These are phyloP conservation scores for Lyophyllum decastes DNA, from an alignment of 768 basidiomycete genomes.

Conservation along the genomic window DNA sequence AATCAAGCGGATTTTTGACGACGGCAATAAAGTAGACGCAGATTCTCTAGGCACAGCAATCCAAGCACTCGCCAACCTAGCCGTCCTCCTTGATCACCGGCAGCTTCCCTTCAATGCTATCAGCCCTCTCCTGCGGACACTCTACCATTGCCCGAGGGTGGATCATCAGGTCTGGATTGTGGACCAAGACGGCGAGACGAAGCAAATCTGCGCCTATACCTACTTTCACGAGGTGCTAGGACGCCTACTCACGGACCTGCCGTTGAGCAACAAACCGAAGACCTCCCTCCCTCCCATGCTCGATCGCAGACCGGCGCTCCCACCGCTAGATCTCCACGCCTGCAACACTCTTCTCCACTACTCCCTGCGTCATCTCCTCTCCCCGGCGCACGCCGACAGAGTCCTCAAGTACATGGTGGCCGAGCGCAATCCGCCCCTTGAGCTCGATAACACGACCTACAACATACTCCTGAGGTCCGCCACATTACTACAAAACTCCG, in stretches of 20 bases:
- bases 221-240: constrained; percentile 53
- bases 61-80: constrained; percentile 65
- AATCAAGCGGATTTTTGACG: constrained; percentile 34
- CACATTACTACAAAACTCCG: constrained; percentile 47
- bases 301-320: constrained; percentile 11
- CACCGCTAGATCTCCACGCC: constrained; percentile 20
- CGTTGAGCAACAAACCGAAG: constrained; percentile 7
- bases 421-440: constrained; percentile 38
- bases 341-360: constrained; percentile 72
- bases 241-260: constrained; percentile 38
- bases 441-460: constrained; percentile 51
- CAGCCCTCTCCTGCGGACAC: constrained; percentile 42
- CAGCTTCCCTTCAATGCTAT: constrained; percentile 48
- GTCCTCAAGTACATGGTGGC: constrained; percentile 59
- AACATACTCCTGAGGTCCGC: constrained; percentile 62
- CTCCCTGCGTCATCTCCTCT: constrained; percentile 59
- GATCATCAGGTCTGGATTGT: constrained; percentile 40
- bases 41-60: constrained; percentile 36
- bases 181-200: constrained; percentile 22
- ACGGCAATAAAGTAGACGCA: constrained; percentile 20
- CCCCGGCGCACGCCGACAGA: constrained; percentile 43
- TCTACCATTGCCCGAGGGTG: constrained; percentile 48
- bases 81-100: constrained; percentile 48
- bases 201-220: constrained; percentile 37
- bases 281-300: background rate